Percentiles rank a stretch among this genome's conserved stretches.
Conservation (phyloP, 2,329 filamentous ascomycete species). For the Scolecobasidium constrictum region DNA sequence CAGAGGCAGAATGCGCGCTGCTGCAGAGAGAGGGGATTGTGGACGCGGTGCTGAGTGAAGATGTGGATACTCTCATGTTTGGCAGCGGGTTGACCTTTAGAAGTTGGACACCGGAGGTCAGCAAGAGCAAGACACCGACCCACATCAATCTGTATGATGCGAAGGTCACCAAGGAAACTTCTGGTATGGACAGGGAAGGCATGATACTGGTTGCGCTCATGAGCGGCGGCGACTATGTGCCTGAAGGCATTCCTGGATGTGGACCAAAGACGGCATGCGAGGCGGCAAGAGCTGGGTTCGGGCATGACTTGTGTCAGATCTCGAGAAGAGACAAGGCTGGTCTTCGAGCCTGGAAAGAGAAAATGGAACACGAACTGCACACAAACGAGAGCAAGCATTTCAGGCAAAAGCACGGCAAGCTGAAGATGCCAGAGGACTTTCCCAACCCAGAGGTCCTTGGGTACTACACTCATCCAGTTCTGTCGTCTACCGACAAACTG, state of each 20-base stretch:
- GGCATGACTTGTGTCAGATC: conserved; percentile 59
- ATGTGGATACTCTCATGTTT: conserved; percentile 97
- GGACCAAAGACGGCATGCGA: conserved; percentile 83
- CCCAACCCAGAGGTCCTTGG: conserved; percentile 68
- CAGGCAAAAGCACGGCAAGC: conserved; percentile 58
- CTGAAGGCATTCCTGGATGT: conserved; percentile 77
- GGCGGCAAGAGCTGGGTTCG: conserved; percentile 81
- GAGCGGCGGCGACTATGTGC: conserved; percentile 90
- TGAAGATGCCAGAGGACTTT: conserved; percentile 70
- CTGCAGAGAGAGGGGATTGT: conserved; percentile 74
- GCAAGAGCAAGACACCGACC: conserved; percentile 52
- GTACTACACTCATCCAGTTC: conserved; percentile 80
- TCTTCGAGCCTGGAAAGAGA: conserved; percentile 59
- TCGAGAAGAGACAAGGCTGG: conserved; percentile 47
- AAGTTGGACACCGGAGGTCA: conserved; percentile 70
- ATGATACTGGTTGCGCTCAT: conserved; percentile 93
- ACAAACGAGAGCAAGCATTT: conserved; percentile 82
- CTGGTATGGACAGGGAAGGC: conserved; percentile 69
- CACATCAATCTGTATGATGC: conserved; percentile 77
- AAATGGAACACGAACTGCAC: conserved; percentile 61
- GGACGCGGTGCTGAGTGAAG: conserved; percentile 89
- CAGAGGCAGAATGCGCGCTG: conserved; percentile 88
- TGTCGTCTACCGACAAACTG: conserved; percentile 54
- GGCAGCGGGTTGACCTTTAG: conserved; percentile 69
- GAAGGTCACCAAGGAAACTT: conserved; percentile 39